A percentile compares a stretch with the other conserved stretches of the same genome.
Conservation (phyloP, 1,284 basidiomycete genomes). For the Pterulicium gracile region DNA sequence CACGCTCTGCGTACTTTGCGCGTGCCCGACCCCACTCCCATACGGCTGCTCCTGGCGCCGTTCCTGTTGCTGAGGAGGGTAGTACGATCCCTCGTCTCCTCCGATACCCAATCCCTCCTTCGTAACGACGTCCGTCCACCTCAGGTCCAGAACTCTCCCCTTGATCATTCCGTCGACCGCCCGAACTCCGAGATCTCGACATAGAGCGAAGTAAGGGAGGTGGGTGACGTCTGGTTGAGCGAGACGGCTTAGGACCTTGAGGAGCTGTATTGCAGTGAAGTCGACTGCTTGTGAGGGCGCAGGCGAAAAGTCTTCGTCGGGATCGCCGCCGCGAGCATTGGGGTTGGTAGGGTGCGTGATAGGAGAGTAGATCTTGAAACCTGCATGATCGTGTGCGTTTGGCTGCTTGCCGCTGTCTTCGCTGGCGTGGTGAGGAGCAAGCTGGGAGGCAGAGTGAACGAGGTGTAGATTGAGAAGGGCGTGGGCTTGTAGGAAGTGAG, state of each 20-base stretch:
- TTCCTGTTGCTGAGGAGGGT: conserved; percentile 11
- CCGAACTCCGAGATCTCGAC: conserved; percentile 64
- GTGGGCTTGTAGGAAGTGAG: conserved; percentile 70
- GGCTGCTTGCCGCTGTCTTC: conserved; percentile 14
- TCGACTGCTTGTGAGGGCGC: conserved; percentile 31
- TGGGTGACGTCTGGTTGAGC: conserved; percentile 47
- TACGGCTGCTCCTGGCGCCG: conserved; percentile 10
- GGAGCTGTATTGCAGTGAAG: conserved; percentile 61
- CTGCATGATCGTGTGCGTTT: conserved; percentile 32
- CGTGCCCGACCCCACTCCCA: too few relatives aligned
- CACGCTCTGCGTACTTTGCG: too few relatives aligned
- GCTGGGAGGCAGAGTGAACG: conserved; percentile 45
- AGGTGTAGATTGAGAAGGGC: conserved; percentile 64
- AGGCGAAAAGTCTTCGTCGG: conserved; percentile 15
- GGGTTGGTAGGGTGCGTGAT: conserved; percentile 26
- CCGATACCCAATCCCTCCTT: conserved; percentile 25
- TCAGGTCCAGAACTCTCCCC: conserved; percentile 58
- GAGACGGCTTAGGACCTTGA: conserved; percentile 66
- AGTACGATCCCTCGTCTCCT: conserved; percentile 12
- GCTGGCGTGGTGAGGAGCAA: neutral
- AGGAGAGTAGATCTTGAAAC: conserved; percentile 57
- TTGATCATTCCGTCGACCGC: conserved; percentile 76
- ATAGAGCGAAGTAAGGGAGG: conserved; percentile 67
- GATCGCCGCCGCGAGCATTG: conserved; percentile 6
- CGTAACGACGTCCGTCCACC: conserved; percentile 65